These are phyloP conservation scores for Chenopodium berlandieri DNA, from an alignment of 148 eudicot species.

Conservation along the genomic window DNA sequence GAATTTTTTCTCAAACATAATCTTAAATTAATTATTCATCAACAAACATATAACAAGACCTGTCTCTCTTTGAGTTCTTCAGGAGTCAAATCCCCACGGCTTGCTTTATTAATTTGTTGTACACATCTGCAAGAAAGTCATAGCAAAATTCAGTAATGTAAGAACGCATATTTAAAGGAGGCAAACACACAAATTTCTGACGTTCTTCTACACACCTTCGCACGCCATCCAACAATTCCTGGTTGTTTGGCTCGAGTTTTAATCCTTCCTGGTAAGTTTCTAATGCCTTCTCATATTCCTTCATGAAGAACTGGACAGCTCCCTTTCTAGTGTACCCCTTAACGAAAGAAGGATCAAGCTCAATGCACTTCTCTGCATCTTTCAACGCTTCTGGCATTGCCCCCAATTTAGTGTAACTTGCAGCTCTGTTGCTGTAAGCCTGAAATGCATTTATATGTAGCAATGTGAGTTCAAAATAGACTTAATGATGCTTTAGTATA, in stretches of 20 bases:
- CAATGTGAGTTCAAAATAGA: not conserved
- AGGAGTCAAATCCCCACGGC: constrained; percentile 87
- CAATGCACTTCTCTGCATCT: constrained; percentile 97
- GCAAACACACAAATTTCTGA: not conserved
- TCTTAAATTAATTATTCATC: not conserved
- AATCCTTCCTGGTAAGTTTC: constrained; percentile 93
- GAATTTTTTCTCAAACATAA: not conserved
- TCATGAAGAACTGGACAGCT: constrained; percentile 91
- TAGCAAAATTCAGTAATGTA: not conserved
- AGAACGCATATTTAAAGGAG: not conserved
- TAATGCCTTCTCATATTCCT: constrained; percentile 88
- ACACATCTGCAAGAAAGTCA: constrained; percentile 57
- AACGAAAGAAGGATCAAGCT: constrained; percentile 84
- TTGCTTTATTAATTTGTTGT: constrained; percentile 78
- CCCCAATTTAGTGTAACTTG: constrained; percentile 83
- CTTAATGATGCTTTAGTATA: not conserved
- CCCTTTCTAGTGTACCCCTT: constrained; percentile 96
- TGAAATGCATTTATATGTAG: constrained; percentile 10
- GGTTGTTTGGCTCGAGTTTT: constrained; percentile 73
- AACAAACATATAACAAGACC: constrained; percentile 35
- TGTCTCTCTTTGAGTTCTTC: constrained; percentile 98
- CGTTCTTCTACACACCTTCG: constrained; percentile 44
- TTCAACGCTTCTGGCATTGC: constrained; percentile 95
- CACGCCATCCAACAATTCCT: constrained; percentile 80
- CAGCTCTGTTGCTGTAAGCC: constrained; percentile 96